Conservation (phyloP, 164 flowering plant species). For the Tetrastigma voinierianum region DNA sequence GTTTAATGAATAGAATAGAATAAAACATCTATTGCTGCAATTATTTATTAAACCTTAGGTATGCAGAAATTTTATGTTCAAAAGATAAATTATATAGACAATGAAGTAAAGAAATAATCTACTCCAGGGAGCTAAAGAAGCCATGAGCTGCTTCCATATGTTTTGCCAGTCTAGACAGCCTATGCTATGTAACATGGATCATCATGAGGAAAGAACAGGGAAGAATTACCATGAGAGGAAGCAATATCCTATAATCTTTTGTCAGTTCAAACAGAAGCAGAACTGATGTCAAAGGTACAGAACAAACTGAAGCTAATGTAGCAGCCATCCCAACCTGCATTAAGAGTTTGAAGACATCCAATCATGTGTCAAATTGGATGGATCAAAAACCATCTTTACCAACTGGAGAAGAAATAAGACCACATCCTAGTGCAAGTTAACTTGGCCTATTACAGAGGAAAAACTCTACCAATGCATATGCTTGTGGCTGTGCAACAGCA, state of each 20-base stretch:
- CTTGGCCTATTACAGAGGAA: not conserved
- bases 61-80: not conserved
- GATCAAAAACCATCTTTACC: not conserved
- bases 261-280: slow-evolving; percentile 96
- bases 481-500: slow-evolving; percentile 97
- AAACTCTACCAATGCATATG: slow-evolving; percentile 82
- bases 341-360: slow-evolving; percentile 5
- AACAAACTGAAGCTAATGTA: slow-evolving; percentile 94
- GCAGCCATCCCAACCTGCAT: slow-evolving; percentile 99
- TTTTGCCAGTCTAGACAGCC: not conserved
- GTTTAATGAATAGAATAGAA: not conserved
- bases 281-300: slow-evolving; percentile 96
- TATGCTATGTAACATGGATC: not conserved
- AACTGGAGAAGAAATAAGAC: not conserved
- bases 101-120: not conserved
- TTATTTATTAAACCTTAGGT: not conserved
- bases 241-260: slow-evolving; percentile 92
- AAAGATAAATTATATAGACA: not conserved
- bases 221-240: slow-evolving; percentile 86
- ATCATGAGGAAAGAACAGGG: not conserved
- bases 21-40: not conserved
- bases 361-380: not conserved
- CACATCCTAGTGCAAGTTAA: not conserved
- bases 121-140: not conserved
- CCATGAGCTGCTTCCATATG: slow-evolving; percentile 1